Percentiles rank a stretch among this genome's conserved stretches.
These are phyloP conservation scores for Penicillium verhagenii DNA, from an alignment of 495 filamentous ascomycete genomes.

Conservation along the genomic window DNA sequence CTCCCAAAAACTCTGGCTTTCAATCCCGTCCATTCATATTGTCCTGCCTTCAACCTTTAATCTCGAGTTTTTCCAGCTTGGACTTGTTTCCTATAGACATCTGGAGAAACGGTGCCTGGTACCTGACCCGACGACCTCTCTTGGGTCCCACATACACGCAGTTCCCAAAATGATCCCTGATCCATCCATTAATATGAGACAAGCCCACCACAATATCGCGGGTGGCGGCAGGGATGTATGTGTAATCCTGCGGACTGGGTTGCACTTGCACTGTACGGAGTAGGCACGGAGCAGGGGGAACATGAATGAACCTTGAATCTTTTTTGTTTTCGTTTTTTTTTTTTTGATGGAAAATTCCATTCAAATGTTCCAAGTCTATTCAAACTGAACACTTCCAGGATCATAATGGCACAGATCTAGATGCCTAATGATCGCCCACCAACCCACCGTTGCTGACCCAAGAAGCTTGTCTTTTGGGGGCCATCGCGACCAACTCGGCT, in stretches of 20 bases:
- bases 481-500: no score
- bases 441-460: background rate
- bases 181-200: conserved; percentile 17
- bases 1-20: background rate
- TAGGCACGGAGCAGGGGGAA: conserved; percentile 1
- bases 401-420: background rate
- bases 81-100: no score
- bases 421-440: background rate
- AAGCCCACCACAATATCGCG: conserved; percentile 5
- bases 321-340: no score
- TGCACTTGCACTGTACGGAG: no score
- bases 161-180: no score
- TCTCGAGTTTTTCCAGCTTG: no score
- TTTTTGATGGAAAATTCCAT: no score
- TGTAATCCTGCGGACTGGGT: conserved; percentile 11
- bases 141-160: background rate
- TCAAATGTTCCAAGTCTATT: no score
- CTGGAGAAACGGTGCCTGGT: conserved; percentile 4
- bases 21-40: no score
- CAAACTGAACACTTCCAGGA: no score
- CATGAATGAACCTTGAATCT: no score
- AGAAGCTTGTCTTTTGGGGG: background rate
- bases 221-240: conserved; percentile 16
- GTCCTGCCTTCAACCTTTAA: no score
- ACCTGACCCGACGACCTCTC: background rate